These are phyloP conservation scores for sorghum (Sorghum bicolor) DNA, from an alignment of 176 grass and related monocot genomes.

Conservation along the genomic window DNA sequence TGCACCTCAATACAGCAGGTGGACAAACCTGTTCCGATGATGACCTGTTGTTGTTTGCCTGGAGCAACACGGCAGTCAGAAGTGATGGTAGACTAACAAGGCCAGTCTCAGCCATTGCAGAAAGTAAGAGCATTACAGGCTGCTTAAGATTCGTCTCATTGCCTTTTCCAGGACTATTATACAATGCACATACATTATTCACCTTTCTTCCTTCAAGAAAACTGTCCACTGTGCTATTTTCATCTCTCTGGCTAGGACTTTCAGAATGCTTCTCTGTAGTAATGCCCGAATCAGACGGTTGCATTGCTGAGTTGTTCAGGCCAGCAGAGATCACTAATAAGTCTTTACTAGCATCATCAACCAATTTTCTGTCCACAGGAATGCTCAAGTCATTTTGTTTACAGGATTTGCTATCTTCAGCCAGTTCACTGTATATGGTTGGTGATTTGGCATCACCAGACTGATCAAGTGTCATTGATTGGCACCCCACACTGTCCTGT, in stretches of 20 bases:
- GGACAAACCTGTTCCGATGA: constrained; percentile 83
- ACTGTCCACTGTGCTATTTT: constrained; percentile 38
- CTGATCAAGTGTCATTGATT: constrained; percentile 32
- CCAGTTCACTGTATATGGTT: constrained; percentile 24
- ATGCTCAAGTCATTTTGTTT: constrained; percentile 10
- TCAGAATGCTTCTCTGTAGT: constrained; percentile 26
- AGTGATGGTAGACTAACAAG: constrained; percentile 92
- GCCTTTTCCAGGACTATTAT: constrained; percentile 37
- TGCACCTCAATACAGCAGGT: constrained; percentile 17
- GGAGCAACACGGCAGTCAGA: constrained; percentile 94
- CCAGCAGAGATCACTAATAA: constrained; percentile 31
- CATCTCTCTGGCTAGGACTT: constrained; percentile 44
- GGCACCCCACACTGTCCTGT: constrained; percentile 38
- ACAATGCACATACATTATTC: constrained; percentile 27
- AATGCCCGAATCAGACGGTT: constrained; percentile 13
- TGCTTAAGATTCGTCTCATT: constrained; percentile 72
- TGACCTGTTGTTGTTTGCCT: constrained; percentile 93
- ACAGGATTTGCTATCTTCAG: constrained; percentile 41
- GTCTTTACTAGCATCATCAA: constrained; percentile 42
- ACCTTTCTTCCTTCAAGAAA: constrained; percentile 49
- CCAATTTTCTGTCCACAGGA: constrained; percentile 10
- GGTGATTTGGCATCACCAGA: constrained; percentile 40
- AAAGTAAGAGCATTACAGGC: constrained; percentile 69
- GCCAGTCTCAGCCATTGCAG: constrained; percentile 94
- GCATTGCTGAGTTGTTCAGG: constrained; percentile 26